Evolutionary conservation across 2,329 filamentous ascomycete genomes (phyloP).

Genomic region (Thielaviopsis cerberus): DNA sequence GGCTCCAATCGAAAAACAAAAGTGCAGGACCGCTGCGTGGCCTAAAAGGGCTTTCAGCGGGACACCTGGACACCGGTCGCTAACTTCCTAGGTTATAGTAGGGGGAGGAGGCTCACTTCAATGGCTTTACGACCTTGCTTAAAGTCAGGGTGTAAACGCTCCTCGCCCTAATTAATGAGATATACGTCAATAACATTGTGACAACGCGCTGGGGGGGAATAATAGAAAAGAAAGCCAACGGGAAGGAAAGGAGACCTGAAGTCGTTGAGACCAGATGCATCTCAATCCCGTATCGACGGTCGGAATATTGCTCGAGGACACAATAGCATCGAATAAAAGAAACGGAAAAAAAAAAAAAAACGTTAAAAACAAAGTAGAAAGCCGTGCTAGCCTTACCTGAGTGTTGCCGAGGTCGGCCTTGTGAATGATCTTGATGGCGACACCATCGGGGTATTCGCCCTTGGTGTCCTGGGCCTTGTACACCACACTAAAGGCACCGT

Average conservation of each 20-base stretch:
- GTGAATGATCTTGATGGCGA: constrained; percentile 94
- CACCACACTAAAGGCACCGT: constrained; percentile 96
- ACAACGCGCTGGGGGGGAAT: not conserved
- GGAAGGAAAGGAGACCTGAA: not conserved
- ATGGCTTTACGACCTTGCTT: constrained; percentile 87
- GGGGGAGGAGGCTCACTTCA: constrained; percentile 53
- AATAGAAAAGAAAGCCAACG: not conserved
- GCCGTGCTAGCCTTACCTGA: constrained; percentile 55
- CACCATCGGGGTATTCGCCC: constrained; percentile 49
- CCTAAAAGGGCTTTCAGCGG: no score
- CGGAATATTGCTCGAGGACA: not conserved
- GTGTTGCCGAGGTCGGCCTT: constrained; percentile 98
- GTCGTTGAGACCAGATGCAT: not conserved
- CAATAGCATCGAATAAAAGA: not conserved
- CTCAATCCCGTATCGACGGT: not conserved
- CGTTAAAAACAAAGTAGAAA: constrained; percentile 1
- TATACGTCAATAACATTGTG: constrained; percentile 10
- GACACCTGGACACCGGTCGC: no score
- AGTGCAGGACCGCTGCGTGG: no score
- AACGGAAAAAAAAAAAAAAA: constrained; percentile 15
- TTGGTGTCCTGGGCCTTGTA: constrained; percentile 68
- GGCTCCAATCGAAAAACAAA: not conserved
- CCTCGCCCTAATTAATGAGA: constrained; percentile 53
- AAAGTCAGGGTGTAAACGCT: constrained; percentile 89
- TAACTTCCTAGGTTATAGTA: not conserved